Evolutionary conservation across 768 basidiomycete genomes (phyloP).

Genomic region (Pleurotus djamor): DNA sequence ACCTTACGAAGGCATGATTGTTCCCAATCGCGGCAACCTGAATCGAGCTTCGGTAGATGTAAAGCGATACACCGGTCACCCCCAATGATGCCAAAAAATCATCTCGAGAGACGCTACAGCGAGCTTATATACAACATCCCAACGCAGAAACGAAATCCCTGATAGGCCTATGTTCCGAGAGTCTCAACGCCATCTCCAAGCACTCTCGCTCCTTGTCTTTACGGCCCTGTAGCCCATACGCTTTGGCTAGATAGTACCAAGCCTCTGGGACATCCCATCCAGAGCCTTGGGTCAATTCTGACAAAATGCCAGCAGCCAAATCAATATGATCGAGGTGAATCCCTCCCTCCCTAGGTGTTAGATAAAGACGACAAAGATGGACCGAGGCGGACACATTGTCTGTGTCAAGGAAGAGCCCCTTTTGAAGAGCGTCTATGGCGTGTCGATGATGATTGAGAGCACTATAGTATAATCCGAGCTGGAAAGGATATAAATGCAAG

Average conservation of each 20-base stretch:
- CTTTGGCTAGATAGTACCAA: constrained; percentile 90
- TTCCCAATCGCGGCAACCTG: too few relatives aligned
- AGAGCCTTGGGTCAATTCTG: constrained; percentile 69
- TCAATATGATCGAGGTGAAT: constrained; percentile 52
- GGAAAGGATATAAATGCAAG: background rate
- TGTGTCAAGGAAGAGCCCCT: constrained; percentile 85
- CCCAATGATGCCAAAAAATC: too few relatives aligned
- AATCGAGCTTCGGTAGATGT: too few relatives aligned
- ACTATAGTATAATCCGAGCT: constrained; percentile 77
- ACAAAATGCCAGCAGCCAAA: constrained; percentile 79
- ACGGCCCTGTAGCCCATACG: constrained; percentile 72
- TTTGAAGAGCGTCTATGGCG: constrained; percentile 78
- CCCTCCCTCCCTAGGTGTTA: constrained; percentile 30
- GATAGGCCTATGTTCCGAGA: constrained; percentile 63
- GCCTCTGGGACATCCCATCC: constrained; percentile 95
- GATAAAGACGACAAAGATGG: constrained; percentile 75
- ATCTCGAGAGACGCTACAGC: background rate
- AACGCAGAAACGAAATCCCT: constrained; percentile 61
- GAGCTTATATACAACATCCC: constrained; percentile 60
- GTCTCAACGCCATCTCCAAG: constrained; percentile 61
- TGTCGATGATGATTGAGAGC: constrained; percentile 54
- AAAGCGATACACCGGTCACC: too few relatives aligned
- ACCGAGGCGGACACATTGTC: constrained; percentile 78
- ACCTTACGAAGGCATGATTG: too few relatives aligned
- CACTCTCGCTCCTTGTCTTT: constrained; percentile 75